Conservation (phyloP, 257 asterid genomes). For the Nicotiana tomentosiformis region DNA sequence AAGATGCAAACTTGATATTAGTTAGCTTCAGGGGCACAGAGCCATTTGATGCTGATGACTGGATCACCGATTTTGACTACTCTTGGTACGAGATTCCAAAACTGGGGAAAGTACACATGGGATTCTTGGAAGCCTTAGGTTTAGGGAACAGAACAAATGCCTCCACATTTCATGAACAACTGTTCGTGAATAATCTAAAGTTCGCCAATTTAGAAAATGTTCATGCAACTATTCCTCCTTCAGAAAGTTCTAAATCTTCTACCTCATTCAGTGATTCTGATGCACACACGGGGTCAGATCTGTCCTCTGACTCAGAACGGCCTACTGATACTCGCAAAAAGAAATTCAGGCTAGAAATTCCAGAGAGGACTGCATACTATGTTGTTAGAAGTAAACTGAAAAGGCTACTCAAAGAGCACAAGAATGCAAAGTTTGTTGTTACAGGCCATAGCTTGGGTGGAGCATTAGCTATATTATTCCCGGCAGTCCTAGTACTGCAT, state of each 20-base stretch:
- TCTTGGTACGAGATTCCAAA: conserved; percentile 90
- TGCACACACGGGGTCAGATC: conserved; percentile 9
- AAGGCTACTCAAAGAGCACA: conserved; percentile 54
- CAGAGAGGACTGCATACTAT: conserved; percentile 61
- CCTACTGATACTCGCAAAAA: conserved; percentile 3
- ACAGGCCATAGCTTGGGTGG: conserved; percentile 98
- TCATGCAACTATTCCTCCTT: conserved; percentile 7
- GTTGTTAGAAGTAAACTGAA: conserved; percentile 50
- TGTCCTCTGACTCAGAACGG: conserved; percentile 19
- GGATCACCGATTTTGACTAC: conserved; percentile 92
- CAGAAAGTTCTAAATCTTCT: conserved; percentile 18
- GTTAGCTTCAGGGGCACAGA: conserved; percentile 91
- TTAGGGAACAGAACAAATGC: conserved; percentile 63
- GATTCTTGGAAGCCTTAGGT: conserved; percentile 93
- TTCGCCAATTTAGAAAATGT: conserved; percentile 8
- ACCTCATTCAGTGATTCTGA: conserved; percentile 10
- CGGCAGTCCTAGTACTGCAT: conserved; percentile 59
- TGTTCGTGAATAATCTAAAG: conserved; percentile 10
- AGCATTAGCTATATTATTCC: conserved; percentile 83
- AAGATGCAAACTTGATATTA: conserved; percentile 71
- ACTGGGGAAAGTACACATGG: conserved; percentile 96
- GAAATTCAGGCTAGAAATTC: conserved; percentile 25
- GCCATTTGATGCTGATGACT: conserved; percentile 93
- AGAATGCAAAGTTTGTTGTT: conserved; percentile 61
- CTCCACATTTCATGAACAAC: conserved; percentile 43